These are phyloP conservation scores for Fomes fomentarius DNA, from an alignment of 1,284 basidiomycete species.

Conservation along the genomic window DNA sequence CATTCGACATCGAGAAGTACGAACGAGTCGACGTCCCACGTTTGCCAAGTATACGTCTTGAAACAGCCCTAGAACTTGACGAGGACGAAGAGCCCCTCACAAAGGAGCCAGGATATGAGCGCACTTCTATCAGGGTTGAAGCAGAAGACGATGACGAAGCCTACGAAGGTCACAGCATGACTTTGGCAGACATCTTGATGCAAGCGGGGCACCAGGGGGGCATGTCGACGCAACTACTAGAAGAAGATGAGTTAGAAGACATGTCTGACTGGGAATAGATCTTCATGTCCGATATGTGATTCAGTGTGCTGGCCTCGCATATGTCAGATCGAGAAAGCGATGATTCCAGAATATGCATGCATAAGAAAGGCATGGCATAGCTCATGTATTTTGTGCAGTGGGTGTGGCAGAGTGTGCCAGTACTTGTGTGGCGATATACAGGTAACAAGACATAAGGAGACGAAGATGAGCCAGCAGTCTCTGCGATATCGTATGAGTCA, in stretches of 20 bases:
- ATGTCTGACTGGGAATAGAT: constrained; percentile 27
- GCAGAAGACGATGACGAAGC: constrained; percentile 15
- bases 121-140: neutral
- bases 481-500: constrained; percentile 16
- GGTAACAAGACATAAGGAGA: constrained; percentile 30
- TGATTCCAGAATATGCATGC: constrained; percentile 6
- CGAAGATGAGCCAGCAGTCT: constrained; percentile 24
- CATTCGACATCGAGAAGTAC: constrained; percentile 29
- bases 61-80: constrained; percentile 7
- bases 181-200: constrained; percentile 30
- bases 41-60: constrained; percentile 12
- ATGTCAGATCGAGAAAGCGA: too few species aligned
- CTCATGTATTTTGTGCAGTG: constrained; percentile 40
- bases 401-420: constrained; percentile 27
- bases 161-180: constrained; percentile 31
- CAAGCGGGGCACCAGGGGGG: constrained; percentile 23
- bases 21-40: constrained; percentile 17
- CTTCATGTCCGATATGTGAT: too few species aligned
- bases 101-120: neutral
- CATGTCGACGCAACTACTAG: constrained; percentile 20
- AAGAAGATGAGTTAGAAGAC: constrained; percentile 23
- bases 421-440: constrained; percentile 35
- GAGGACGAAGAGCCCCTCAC: neutral
- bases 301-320: too few species aligned
- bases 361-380: constrained; percentile 36